These are phyloP conservation scores for Russula abietina DNA, from an alignment of 768 basidiomycete genomes.

Conservation along the genomic window DNA sequence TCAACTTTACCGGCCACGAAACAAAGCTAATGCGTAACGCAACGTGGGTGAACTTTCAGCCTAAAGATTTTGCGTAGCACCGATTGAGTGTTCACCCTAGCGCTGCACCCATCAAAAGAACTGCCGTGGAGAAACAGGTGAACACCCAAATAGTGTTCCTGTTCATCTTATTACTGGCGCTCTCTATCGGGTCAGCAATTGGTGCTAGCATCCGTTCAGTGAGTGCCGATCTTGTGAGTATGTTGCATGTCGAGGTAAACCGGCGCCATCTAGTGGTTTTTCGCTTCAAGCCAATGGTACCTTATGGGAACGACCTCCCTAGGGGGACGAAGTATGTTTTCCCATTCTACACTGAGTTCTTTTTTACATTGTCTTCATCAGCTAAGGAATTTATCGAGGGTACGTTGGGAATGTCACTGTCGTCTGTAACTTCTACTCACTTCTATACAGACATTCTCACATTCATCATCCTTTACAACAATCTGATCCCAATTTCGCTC, in stretches of 20 bases:
- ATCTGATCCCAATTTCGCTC: slow-evolving; percentile 96
- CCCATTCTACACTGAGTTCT: slow-evolving; percentile 1
- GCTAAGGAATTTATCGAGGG: slow-evolving; percentile 82
- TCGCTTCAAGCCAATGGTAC: slow-evolving; percentile 86
- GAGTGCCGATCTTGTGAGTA: slow-evolving; percentile 27
- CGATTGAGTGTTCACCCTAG: slow-evolving; percentile 35
- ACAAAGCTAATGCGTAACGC: slow-evolving; percentile 98
- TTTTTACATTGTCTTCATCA: slow-evolving; percentile 29
- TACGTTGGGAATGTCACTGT: slow-evolving; percentile 28
- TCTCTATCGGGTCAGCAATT: slow-evolving; percentile 87
- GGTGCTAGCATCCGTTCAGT: slow-evolving; percentile 84
- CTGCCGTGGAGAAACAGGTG: slow-evolving; percentile 92
- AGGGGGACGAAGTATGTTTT: slow-evolving; percentile 50
- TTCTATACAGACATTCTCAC: slow-evolving; percentile 76
- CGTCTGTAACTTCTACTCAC: slow-evolving; percentile 5
- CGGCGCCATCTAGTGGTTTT: slow-evolving; percentile 60
- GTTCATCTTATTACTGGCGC: slow-evolving; percentile 77
- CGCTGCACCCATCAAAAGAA: slow-evolving; percentile 94
- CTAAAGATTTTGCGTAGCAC: neutral
- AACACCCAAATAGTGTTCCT: slow-evolving; percentile 95
- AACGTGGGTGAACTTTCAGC: slow-evolving; percentile 53
- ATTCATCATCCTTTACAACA: slow-evolving; percentile 98
- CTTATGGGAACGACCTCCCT: slow-evolving; percentile 57
- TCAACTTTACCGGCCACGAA: slow-evolving; percentile 95
- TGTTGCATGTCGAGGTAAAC: neutral